Evolutionary conservation across 2,329 filamentous ascomycete genomes (phyloP), one percentile per base, ranked within the genome.

Genomic region (Aphanoascus verrucosus): DNA sequence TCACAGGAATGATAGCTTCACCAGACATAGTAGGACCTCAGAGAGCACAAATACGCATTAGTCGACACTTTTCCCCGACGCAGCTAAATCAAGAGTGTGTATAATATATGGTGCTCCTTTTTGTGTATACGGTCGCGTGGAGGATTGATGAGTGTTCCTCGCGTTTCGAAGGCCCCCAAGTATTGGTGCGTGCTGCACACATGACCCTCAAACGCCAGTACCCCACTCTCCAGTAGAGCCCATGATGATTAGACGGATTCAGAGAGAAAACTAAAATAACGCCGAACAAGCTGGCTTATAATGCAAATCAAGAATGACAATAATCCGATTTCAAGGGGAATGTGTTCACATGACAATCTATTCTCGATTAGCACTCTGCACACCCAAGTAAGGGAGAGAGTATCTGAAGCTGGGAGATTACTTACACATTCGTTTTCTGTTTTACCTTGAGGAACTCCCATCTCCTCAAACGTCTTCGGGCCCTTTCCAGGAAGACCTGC

Each of bases 381-480:
- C 28, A 5, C 40, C 11, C 15, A 5, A 49, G 34, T n/a, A 12
- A 35, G 12, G 28, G 4, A 47, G 28, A 32, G 31, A 32, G 15
- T 20, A 37, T 4, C 14, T 12, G 38, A 34, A 14, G 12, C 15
- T 1, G 17, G 23, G 28, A 23, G 2, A 11, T 28, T 19, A 74
- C 79, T 74, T 81, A 96, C 90, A 75, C 91, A 98, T 71, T 97
- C 90, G 60, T 81, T 80, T n/a, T 95, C 87, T 57, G 84, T 79
- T 69, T 93, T 90, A 46, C 78, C 83, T 63, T 83, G 79, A 5
- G 89, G 88, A 62, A 98, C 91, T 38, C 93, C 93, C 93, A 98
- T 98, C 66, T 94, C 90, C 66, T 96, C 91, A 68, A 98, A 98
- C 0, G 93, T 97, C 62, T 93, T 88, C 0, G 93, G 91, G 9